Percentiles rank a stretch among this genome's conserved stretches.
These are phyloP conservation scores for Epichloe hybrida DNA, from an alignment of 2,329 filamentous ascomycete genomes.

Conservation along the genomic window DNA sequence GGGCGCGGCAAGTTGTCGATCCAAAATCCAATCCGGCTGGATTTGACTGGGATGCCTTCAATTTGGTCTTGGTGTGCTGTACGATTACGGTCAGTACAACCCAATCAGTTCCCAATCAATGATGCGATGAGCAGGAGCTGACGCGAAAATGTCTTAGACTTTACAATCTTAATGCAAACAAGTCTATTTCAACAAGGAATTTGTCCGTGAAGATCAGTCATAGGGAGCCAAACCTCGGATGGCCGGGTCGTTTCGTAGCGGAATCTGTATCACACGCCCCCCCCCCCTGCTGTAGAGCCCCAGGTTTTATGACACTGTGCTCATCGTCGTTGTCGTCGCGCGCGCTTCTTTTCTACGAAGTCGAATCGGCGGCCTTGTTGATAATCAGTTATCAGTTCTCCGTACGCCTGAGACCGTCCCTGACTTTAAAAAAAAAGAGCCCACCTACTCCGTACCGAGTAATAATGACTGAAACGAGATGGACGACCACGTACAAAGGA, in stretches of 20 bases:
- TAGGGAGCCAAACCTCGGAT: neutral
- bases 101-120: neutral
- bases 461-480: too few species aligned
- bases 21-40: neutral
- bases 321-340: neutral
- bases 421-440: neutral
- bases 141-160: slow-evolving; percentile 7
- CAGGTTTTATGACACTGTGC: neutral
- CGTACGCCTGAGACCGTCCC: neutral
- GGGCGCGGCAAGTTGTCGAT: neutral
- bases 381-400: neutral
- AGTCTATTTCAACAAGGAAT: slow-evolving; percentile 7
- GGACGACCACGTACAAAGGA: too few species aligned
- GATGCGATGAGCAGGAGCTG: neutral
- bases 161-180: slow-evolving; percentile 8
- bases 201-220: neutral
- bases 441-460: neutral
- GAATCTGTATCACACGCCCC: neutral
- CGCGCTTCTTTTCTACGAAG: neutral
- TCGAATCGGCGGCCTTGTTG: too few species aligned
- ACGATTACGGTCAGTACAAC: neutral
- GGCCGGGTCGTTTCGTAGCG: neutral
- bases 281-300: neutral
- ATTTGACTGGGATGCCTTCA: neutral
- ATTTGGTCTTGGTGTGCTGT: neutral